These are phyloP conservation scores for Aspergillus hancockii DNA, from an alignment of 495 filamentous ascomycete genomes.

Conservation along the genomic window DNA sequence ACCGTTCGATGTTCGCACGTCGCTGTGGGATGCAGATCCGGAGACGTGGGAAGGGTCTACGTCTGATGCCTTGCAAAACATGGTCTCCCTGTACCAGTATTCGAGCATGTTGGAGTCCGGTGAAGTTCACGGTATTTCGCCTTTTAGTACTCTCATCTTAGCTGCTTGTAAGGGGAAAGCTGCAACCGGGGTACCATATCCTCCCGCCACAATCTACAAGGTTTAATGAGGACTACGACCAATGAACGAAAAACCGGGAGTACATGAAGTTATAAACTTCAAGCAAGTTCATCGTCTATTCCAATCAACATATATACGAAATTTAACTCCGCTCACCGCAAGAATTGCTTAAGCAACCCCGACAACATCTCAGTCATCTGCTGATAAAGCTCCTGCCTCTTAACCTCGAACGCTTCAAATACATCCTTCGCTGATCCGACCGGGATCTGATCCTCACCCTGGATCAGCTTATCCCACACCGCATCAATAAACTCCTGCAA, in stretches of 20 bases:
- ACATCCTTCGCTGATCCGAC: slow-evolving; percentile 37
- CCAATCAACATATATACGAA: background rate
- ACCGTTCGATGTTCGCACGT: slow-evolving; percentile 38
- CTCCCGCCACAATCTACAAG: slow-evolving; percentile 9
- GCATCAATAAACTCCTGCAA: slow-evolving; percentile 61
- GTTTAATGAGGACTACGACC: background rate
- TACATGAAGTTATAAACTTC: background rate
- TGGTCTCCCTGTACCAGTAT: slow-evolving; percentile 35
- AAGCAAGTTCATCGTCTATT: background rate
- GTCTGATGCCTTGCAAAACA: slow-evolving; percentile 6
- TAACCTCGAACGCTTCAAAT: slow-evolving; percentile 39
- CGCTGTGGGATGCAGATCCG: slow-evolving; percentile 37
- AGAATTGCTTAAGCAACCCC: slow-evolving; percentile 29
- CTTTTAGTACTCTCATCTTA: slow-evolving; percentile 28
- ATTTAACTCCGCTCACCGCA: slow-evolving; percentile 4
- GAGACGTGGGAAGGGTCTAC: slow-evolving; percentile 23
- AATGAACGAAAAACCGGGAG: background rate
- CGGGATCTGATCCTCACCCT: slow-evolving; percentile 51
- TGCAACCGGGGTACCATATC: slow-evolving; percentile 16
- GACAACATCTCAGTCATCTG: slow-evolving; percentile 38
- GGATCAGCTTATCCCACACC: slow-evolving; percentile 54
- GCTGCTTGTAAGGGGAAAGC: slow-evolving; percentile 34
- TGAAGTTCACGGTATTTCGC: slow-evolving; percentile 19
- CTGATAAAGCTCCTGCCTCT: slow-evolving; percentile 40
- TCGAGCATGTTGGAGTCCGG: slow-evolving; percentile 28